phyloP scores from a whole-genome alignment of 495 filamentous ascomycete genomes.

The Filosporella fistucella region DNA sequence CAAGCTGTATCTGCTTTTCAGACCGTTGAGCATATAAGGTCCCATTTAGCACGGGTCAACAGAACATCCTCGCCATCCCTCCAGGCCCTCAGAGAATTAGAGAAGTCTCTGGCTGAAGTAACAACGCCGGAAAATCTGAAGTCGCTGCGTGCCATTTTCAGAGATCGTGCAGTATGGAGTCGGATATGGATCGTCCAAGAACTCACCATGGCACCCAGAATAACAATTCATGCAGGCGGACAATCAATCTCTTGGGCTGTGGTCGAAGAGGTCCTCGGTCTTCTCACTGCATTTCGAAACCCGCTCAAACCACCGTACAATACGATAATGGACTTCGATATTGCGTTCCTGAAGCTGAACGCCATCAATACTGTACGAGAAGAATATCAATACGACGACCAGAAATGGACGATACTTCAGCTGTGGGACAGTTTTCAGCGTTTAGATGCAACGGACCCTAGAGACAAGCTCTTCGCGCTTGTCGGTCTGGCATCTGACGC shows the following conservation, averaged over 20 bases:
- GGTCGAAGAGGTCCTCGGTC: neutral
- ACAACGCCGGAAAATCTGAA: neutral
- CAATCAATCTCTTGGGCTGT: neutral
- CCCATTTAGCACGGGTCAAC: neutral
- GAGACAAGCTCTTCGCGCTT: neutral
- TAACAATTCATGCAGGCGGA: neutral
- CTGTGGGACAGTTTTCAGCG: neutral
- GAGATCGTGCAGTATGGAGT: neutral
- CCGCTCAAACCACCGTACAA: too few relatives aligned
- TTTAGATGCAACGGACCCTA: neutral
- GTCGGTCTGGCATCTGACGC: neutral
- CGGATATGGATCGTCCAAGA: neutral
- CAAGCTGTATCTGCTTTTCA: neutral
- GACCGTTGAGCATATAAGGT: neutral
- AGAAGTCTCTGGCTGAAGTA: neutral
- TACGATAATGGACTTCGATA: neutral
- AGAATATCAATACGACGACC: too few relatives aligned
- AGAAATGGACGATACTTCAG: neutral
- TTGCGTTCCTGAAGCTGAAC: neutral
- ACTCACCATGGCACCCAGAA: neutral
- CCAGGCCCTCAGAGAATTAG: neutral
- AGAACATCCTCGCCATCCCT: neutral
- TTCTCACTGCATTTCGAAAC: neutral
- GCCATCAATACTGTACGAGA: neutral
- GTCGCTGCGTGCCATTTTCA: neutral